Percentiles rank a stretch among this genome's conserved stretches.
Conservation (phyloP, 371 early-diverging fungal genomes). For the Mortierella sp. region DNA sequence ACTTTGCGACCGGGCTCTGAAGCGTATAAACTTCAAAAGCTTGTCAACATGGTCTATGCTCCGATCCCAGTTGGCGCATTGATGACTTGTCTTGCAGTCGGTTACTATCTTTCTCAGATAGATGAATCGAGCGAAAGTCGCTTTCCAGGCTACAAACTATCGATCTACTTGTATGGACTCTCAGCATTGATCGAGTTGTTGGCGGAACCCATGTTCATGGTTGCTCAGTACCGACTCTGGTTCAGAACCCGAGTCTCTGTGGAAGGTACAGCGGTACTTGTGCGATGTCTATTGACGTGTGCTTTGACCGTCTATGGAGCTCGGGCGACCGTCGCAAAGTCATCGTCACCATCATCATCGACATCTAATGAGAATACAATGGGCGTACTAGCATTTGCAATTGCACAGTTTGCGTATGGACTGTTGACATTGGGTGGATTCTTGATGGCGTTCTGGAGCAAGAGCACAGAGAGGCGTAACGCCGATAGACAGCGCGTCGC, state of each 20-base stretch:
- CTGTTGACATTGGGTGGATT: conserved; percentile 70
- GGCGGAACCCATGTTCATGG: conserved; percentile 88
- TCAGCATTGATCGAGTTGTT: conserved; percentile 82
- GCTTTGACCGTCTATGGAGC: conserved; percentile 70
- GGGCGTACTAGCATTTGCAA: conserved; percentile 82
- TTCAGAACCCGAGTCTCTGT: conserved; percentile 83
- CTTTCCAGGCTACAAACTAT: conserved; percentile 62
- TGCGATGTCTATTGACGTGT: conserved; percentile 79
- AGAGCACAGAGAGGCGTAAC: conserved; percentile 52
- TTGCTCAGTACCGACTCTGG: conserved; percentile 77
- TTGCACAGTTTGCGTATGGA: conserved; percentile 80
- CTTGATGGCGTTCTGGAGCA: conserved; percentile 60
- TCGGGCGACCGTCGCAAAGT: background rate
- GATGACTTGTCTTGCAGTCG: conserved; percentile 63
- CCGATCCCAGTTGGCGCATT: conserved; percentile 75
- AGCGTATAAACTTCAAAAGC: conserved; percentile 60
- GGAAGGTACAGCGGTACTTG: conserved; percentile 84
- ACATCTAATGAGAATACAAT: conserved; percentile 56
- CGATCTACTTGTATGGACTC: conserved; percentile 74
- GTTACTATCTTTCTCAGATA: conserved; percentile 64
- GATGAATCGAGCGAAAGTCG: conserved; percentile 40
- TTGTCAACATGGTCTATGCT: conserved; percentile 84
- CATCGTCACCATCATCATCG: background rate
- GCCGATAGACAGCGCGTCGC: conserved; percentile 20
- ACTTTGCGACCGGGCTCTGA: conserved; percentile 28